Percentiles rank a stretch among this genome's conserved stretches.
These are phyloP conservation scores for Sclerotinia spermophila DNA, from an alignment of 2,329 filamentous ascomycete species.

Conservation along the genomic window DNA sequence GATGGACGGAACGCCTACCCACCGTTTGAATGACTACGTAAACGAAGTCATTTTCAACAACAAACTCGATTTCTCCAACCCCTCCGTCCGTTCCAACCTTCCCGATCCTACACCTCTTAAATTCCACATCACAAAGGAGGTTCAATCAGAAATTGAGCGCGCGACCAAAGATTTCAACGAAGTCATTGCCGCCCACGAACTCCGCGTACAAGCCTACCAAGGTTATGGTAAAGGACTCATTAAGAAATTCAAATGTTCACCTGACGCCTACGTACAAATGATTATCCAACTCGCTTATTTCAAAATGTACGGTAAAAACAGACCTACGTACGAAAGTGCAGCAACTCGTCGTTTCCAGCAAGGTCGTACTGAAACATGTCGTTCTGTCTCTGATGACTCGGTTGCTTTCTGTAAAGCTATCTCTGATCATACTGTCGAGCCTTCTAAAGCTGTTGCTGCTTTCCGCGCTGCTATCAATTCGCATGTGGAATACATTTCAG, in stretches of 20 bases:
- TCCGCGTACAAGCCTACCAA: slow-evolving; percentile 92
- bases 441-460: slow-evolving; percentile 64
- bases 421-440: slow-evolving; percentile 61
- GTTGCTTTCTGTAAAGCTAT: slow-evolving; percentile 88
- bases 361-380: slow-evolving; percentile 93
- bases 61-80: slow-evolving; percentile 84
- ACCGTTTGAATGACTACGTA: slow-evolving; percentile 92
- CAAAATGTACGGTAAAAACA: slow-evolving; percentile 98
- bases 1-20: slow-evolving; percentile 99
- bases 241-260: slow-evolving; percentile 99
- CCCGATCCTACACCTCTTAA: slow-evolving; percentile 73
- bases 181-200: slow-evolving; percentile 83
- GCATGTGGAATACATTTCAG: slow-evolving; percentile 86
- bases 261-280: slow-evolving; percentile 98
- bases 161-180: slow-evolving; percentile 75
- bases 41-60: slow-evolving; percentile 91
- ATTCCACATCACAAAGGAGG: slow-evolving; percentile 72
- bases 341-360: slow-evolving; percentile 93
- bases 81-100: slow-evolving; percentile 73
- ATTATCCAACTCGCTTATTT: slow-evolving; percentile 96
- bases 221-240: slow-evolving; percentile 97
- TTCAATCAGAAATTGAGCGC: slow-evolving; percentile 72
- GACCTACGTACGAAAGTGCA: slow-evolving; percentile 96
- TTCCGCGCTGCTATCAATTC: slow-evolving; percentile 79
- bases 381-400: slow-evolving; percentile 84